Base-by-base conservation (phyloP, 805 yeast species). In the Lipomyces yamadae region DNA sequence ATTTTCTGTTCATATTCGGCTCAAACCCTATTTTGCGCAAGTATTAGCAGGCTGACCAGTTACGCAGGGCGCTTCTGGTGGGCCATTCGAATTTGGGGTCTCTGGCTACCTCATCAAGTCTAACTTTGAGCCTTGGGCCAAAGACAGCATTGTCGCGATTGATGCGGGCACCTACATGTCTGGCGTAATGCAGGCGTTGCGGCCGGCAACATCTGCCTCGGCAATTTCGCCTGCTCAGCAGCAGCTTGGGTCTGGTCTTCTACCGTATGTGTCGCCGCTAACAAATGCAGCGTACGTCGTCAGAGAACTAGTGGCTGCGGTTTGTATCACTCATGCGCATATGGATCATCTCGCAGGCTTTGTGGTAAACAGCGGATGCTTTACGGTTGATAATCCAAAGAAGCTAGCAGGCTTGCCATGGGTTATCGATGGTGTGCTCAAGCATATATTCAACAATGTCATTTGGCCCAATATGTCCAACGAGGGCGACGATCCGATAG, bases 101-200 rank as follows among this genome's bases (percentile, higher is more conserved):
- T 91, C 94, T 70, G 82, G 91, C 2, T 84, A 87, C 66, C 78
- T 92, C 62, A 71, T 92, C 24, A 89, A 90, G 73, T 87, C 92
- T 0, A 73, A 82, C 1, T 53, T 73, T 4, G 64, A 82, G 2
- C 70, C 83, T 1, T 87, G 84, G 78, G 74, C 65, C 70, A n/a
- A 76, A 79, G 10, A 78, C 82, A 34, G 70, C 78, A 72, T 89
- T 6, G 67, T 91, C 1, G 84, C 88, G 57, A 76, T 92, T 10
- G 98, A 92, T 74, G 96, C 91, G 0, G 98, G 98, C 0, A 80
- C 89, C 1, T 93, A 96, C 0, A 70, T 89, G 24, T 78, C 86
- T 1, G 83, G 83, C 55, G 75, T 92, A 6, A 74, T 84, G 0
- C 86, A 85, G 11, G 76, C 83, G 18, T 62, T 77, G 18, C 60